Percentiles rank a stretch among this genome's conserved stretches.
phyloP scores from a whole-genome alignment of 768 basidiomycete genomes.

The Hypholoma fasciculare region DNA sequence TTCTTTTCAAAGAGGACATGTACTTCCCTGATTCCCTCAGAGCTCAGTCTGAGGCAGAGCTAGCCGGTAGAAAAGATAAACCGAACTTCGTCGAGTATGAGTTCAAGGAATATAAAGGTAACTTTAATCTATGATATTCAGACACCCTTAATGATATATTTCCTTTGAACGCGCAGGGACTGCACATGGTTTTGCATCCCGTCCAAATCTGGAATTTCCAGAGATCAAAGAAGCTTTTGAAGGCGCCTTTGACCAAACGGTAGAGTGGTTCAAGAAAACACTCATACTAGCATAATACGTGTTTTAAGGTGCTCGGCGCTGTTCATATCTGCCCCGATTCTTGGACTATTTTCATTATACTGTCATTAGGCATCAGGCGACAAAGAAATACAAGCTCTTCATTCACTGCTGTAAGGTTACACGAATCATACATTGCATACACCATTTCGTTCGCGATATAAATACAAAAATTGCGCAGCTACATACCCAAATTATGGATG shows the following conservation, averaged over 20 bases:
- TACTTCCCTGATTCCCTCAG: constrained; percentile 31
- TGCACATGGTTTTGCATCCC: constrained; percentile 45
- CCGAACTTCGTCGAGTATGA: constrained; percentile 42
- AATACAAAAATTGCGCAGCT: too few species aligned
- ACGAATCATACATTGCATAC: too few species aligned
- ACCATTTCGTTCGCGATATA: too few species aligned
- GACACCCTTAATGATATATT: background rate
- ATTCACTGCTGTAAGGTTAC: too few species aligned
- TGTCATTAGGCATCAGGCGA: too few species aligned
- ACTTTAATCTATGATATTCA: background rate
- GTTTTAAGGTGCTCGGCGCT: background rate
- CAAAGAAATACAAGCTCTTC: too few species aligned
- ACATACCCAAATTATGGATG: too few species aligned
- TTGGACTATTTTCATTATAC: background rate
- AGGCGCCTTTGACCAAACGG: constrained; percentile 39
- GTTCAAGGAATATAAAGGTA: constrained; percentile 46
- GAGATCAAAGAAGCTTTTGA: constrained; percentile 43
- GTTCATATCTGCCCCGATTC: background rate
- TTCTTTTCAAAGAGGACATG: constrained; percentile 32
- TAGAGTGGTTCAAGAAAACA: constrained; percentile 45
- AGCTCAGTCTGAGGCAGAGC: constrained; percentile 32
- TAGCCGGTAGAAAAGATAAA: constrained; percentile 36
- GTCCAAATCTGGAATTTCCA: constrained; percentile 37
- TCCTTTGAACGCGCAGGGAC: constrained; percentile 29
- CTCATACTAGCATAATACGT: background rate